These are phyloP conservation scores for Lithocarpus polystachyus DNA, from an alignment of 306 rosid species.

Conservation along the genomic window DNA sequence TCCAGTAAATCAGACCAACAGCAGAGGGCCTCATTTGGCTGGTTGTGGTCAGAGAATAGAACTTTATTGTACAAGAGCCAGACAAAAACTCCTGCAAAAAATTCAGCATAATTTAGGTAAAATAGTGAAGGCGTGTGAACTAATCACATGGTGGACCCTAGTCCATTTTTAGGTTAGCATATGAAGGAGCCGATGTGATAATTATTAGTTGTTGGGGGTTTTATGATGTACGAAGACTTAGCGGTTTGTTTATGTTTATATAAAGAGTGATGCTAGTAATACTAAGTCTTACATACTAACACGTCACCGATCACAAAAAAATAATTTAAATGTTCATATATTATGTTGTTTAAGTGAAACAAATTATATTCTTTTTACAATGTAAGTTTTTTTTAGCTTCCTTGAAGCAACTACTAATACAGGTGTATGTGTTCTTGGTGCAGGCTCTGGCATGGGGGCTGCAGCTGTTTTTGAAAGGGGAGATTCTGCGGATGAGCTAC, in stretches of 20 bases:
- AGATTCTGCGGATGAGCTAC: slow-evolving; percentile 42
- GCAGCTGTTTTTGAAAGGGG: slow-evolving; percentile 92
- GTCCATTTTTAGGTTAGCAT: not conserved
- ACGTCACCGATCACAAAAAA: too few relatives aligned
- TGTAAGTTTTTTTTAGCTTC: not conserved
- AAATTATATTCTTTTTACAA: too few relatives aligned
- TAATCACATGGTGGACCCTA: not conserved
- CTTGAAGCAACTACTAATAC: not conserved
- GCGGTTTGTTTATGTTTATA: too few relatives aligned
- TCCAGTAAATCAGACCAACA: not conserved
- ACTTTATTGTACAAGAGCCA: not conserved
- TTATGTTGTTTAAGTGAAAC: too few relatives aligned
- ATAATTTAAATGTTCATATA: too few relatives aligned
- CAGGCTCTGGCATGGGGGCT: slow-evolving; percentile 96
- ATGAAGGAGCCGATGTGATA: too few relatives aligned
- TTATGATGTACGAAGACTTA: too few relatives aligned
- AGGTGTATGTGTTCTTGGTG: slow-evolving; percentile 15
- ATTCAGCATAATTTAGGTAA: not conserved
- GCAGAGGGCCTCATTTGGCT: not conserved
- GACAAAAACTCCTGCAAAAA: not conserved
- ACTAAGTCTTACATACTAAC: too few relatives aligned
- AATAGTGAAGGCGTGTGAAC: not conserved
- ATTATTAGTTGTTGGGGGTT: too few relatives aligned
- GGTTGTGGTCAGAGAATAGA: not conserved
- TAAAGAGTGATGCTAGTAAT: too few relatives aligned